Evolutionary conservation across 106 monocot genomes (phyloP).

Genomic region (Alisma plantagoaquatica): DNA sequence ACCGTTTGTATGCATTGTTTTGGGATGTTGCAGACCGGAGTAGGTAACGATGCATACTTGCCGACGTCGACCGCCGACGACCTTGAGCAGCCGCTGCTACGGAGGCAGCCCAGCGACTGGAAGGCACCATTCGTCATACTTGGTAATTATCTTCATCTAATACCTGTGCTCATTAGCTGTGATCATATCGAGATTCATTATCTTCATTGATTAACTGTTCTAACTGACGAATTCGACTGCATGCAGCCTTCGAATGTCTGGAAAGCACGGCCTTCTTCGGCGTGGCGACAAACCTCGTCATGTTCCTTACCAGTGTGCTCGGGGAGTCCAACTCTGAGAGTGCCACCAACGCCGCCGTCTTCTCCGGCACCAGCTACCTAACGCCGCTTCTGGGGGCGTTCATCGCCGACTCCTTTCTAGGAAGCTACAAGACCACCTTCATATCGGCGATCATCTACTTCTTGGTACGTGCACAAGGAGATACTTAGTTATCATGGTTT

Average conservation of each 20-base stretch:
- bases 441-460: constrained; percentile 27
- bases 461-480: constrained; percentile 8
- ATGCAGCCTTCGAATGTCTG: constrained; percentile 21
- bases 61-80: too few relatives aligned
- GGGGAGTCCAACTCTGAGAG: constrained; percentile 27
- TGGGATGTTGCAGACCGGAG: too few relatives aligned
- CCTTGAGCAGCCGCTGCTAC: too few relatives aligned
- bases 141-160: too few relatives aligned
- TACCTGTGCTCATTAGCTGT: too few relatives aligned
- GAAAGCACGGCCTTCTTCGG: constrained; percentile 30
- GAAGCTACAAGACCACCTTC: constrained; percentile 26
- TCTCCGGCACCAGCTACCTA: constrained; percentile 30
- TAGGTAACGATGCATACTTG: too few relatives aligned
- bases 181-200: too few relatives aligned
- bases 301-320: constrained; percentile 22
- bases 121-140: too few relatives aligned
- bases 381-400: constrained; percentile 30
- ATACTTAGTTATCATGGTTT: neutral
- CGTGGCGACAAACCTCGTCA: constrained; percentile 26
- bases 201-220: too few relatives aligned
- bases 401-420: constrained; percentile 34
- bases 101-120: constrained; percentile 7
- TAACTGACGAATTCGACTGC: constrained; percentile 13
- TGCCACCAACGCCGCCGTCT: constrained; percentile 21
- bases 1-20: too few relatives aligned